Evolutionary conservation across 768 basidiomycete species (phyloP).

Genomic region (Termitomyces sp.): DNA sequence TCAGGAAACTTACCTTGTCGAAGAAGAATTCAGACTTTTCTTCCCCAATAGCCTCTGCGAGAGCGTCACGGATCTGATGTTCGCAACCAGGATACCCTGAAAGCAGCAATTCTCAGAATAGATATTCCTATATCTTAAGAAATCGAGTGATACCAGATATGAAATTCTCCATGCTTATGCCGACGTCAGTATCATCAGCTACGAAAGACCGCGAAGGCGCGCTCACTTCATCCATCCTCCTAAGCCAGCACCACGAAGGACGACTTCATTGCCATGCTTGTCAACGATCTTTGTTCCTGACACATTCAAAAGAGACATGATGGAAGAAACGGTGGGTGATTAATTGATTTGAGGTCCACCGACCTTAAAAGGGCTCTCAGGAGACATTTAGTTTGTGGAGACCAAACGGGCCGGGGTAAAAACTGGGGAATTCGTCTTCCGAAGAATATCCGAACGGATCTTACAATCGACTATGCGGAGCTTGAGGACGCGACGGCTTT

Average conservation of each 20-base stretch:
- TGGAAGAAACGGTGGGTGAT: conserved; percentile 5
- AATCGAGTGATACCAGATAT: conserved; percentile 43
- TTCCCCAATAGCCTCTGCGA: conserved; percentile 59
- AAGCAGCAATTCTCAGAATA: background rate
- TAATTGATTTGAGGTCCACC: background rate
- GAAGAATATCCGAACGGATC: conserved; percentile 13
- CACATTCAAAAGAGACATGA: conserved; percentile 51
- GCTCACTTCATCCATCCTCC: conserved; percentile 86
- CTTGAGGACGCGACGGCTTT: background rate
- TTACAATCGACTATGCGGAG: background rate
- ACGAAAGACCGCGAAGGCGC: background rate
- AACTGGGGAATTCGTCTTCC: conserved; percentile 5
- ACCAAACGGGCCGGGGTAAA: conserved; percentile 2
- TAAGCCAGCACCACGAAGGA: conserved; percentile 69
- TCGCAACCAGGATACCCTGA: conserved; percentile 78
- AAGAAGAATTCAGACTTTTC: conserved; percentile 76
- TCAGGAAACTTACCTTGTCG: conserved; percentile 54
- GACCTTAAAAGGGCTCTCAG: conserved; percentile 8
- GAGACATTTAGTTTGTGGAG: conserved; percentile 2
- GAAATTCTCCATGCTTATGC: conserved; percentile 67
- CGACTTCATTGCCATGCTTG: conserved; percentile 47
- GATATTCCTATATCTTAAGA: background rate
- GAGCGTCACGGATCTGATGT: conserved; percentile 65
- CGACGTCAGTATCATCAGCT: conserved; percentile 2
- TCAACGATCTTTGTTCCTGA: conserved; percentile 58